Percentiles rank a stretch among this genome's conserved stretches.
Conservation (phyloP, 2,329 filamentous ascomycete genomes). For the Gnomoniopsis sp. region DNA sequence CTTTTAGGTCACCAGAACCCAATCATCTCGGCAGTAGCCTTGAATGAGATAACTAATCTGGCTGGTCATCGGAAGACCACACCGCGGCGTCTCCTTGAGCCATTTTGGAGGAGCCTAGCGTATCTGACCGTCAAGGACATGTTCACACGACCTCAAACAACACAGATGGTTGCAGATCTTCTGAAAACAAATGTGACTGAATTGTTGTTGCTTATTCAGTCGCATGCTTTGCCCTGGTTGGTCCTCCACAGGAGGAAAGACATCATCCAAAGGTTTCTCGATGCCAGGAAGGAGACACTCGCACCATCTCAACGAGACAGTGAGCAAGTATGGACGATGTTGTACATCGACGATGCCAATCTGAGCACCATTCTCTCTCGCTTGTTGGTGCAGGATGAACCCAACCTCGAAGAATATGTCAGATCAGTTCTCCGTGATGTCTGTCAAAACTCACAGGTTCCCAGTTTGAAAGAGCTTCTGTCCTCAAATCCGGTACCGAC, state of each 20-base stretch:
- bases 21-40: conserved; percentile 76
- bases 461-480: conserved; percentile 65
- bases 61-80: conserved; percentile 62
- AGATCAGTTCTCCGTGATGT: conserved; percentile 67
- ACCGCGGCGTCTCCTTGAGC: conserved; percentile 69
- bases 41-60: conserved; percentile 75
- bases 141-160: conserved; percentile 74
- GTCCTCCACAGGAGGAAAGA: conserved; percentile 76
- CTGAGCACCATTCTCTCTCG: conserved; percentile 56
- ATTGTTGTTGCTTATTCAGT: conserved; percentile 73
- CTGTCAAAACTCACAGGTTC: conserved; percentile 65
- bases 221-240: conserved; percentile 80
- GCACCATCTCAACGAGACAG: not conserved
- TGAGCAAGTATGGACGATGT: conserved; percentile 52
- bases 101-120: conserved; percentile 85
- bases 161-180: conserved; percentile 75
- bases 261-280: conserved; percentile 76
- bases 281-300: conserved; percentile 63
- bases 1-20: conserved; percentile 82
- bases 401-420: conserved; percentile 60
- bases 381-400: conserved; percentile 54
- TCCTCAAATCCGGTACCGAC: conserved; percentile 72
- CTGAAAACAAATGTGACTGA: conserved; percentile 71
- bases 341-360: conserved; percentile 53
- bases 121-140: conserved; percentile 81